Evolutionary conservation across 768 basidiomycete genomes (phyloP), one percentile per base, ranked within the genome.

Genomic region (Cyclocybe cylindracea): DNA sequence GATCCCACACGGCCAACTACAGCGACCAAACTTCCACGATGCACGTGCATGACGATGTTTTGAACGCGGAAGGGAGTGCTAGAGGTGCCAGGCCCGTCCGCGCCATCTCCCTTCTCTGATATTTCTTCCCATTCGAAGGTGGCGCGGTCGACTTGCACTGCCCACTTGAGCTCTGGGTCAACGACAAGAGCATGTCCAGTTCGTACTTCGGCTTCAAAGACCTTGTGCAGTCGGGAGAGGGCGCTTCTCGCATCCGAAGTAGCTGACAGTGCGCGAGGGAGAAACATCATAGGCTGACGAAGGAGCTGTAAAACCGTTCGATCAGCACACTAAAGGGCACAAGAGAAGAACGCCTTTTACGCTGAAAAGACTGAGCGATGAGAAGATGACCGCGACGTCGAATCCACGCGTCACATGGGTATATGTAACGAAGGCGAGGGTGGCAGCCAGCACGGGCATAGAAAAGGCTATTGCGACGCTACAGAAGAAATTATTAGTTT

Each of bases 1-100:
- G 79, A 80, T 10, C 88, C 88, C 8, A 90, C 85, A 10, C 80
- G 76, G 0, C 87, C 87, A 4, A 87, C 83, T 36, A 91, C 72
- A 3, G 81, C 88, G 0, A 80, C 76, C 29, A 89, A 69, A 13
- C 70, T 68, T 1, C 86, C 86, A n/a, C 82, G 73, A 7, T 78
- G 76, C 19, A 91, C 70, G 5, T 65, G 56, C 67, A 89, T 69
- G 32, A 68, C 73, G 46, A 89, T 60, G 53, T 82, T 68, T 36
- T 67, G 64, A 5, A 89, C 67, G 38, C 67, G 66, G 66, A 89
- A 89, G 1, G 80, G 79, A 9, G 54, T 47, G 1, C 63, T 60
- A 7, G 58, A 46, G 8, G 54, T 36, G 14, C 56, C 54, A 11
- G 55, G 53, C 24, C 48, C 60, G 44, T 62, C 59, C 18, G 39